Evolutionary conservation across 164 flowering plant genomes (phyloP).

Genomic region (Sedum album): DNA sequence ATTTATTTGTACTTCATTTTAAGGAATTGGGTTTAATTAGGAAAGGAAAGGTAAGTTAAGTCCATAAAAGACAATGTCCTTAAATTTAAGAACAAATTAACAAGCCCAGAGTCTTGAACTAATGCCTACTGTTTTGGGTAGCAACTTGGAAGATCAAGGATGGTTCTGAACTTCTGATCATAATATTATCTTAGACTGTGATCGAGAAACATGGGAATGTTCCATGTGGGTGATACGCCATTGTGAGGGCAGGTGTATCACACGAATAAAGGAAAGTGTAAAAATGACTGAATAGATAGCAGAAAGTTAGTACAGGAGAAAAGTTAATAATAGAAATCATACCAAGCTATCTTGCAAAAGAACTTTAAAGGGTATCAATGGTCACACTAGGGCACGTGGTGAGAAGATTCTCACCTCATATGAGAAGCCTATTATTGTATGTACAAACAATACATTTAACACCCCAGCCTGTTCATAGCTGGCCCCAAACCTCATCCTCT

Average conservation of each 20-base stretch:
- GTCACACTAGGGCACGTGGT: conserved; percentile 42
- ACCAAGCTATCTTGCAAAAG: neutral
- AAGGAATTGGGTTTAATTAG: too few relatives aligned
- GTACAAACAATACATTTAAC: conserved; percentile 18
- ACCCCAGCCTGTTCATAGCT: conserved; percentile 48
- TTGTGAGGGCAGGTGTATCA: neutral
- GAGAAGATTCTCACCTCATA: conserved; percentile 31
- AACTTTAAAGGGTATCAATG: neutral
- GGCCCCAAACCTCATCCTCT: conserved; percentile 26
- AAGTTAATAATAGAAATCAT: neutral
- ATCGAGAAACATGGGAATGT: conserved; percentile 1
- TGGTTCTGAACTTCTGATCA: neutral
- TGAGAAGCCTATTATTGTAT: conserved; percentile 24
- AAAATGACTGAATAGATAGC: neutral
- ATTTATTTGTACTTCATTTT: too few relatives aligned
- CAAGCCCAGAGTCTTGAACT: neutral
- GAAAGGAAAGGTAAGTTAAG: too few relatives aligned
- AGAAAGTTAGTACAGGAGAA: neutral
- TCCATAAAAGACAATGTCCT: too few relatives aligned
- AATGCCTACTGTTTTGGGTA: neutral
- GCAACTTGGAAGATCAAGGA: neutral
- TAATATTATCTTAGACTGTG: neutral
- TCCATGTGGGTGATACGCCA: conserved; percentile 1
- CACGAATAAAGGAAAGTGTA: conserved; percentile 2
- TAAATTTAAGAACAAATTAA: too few relatives aligned